Evolutionary conservation across 2,329 filamentous ascomycete genomes (phyloP), one percentile per base, ranked within the genome.

Genomic region (Ophiostoma sp.): DNA sequence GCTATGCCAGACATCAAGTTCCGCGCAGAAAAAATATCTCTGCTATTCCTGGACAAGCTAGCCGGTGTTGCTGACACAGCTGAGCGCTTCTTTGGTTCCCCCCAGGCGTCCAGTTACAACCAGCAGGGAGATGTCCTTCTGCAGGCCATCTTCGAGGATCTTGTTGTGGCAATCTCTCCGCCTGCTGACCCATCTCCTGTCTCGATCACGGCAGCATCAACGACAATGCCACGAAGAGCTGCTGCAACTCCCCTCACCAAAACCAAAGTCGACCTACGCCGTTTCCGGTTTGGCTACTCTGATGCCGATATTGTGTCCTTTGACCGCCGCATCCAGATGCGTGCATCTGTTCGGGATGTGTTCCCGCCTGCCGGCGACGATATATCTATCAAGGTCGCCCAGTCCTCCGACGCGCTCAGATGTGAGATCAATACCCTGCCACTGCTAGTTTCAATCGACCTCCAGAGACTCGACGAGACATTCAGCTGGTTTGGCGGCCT

Each of bases 401-500:
- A 83, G 72, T 77, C 80, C 2, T 71, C 77, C 0, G 78, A 80
- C 1, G 77, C 76, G 5, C 82, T 79, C 14, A 80, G 80, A 68
- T 83, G 90, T 16, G 87, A 90, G 44, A 76, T 97, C 14, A 85
- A 87, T 66, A 96, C 93, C 0, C 82, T 96, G 9, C 92, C 93
- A 5, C 77, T 97, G 1, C 86, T 89, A 69, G 76, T 97, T 9
- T 85, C 88, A 68, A 78, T 98, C 55, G 91, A 98, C 75, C 80
- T 97, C 16, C 88, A 89, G 71, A 85, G 86, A 68, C 79, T 98
- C 36, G 95, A 98, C 73, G 93, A 97, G 74, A 91, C 91, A 0
- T 87, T 98, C 70, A 87, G 87, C 68, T 92, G 91, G 83, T 93
- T 97, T 77, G 95, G 95, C 47, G 95, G 95, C 0, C 81, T 99